phyloP scores from a whole-genome alignment of 495 filamentous ascomycete species.

The Talaromyces trachyspermus region DNA sequence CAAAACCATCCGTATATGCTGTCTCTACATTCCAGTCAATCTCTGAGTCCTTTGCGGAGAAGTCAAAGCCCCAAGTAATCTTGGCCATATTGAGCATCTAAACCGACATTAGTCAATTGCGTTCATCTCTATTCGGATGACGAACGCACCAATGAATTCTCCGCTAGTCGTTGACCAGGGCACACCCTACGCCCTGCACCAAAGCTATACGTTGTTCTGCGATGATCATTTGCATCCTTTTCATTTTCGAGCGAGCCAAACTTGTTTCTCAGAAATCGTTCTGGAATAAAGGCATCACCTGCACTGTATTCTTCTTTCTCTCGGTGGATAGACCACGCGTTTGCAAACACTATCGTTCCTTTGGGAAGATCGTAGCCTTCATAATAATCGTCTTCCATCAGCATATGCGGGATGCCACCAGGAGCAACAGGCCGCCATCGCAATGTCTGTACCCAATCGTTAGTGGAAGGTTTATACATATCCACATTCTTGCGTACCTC shows the following conservation, averaged over 20 bases:
- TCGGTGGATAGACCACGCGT: slow-evolving; percentile 36
- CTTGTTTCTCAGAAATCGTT: slow-evolving; percentile 22
- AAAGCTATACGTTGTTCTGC: slow-evolving; percentile 23
- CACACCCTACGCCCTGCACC: slow-evolving; percentile 54
- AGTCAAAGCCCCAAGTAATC: no score
- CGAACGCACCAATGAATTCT: slow-evolving; percentile 14
- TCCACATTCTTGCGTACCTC: slow-evolving; percentile 12
- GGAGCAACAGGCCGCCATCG: slow-evolving; percentile 31
- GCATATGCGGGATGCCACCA: slow-evolving; percentile 42
- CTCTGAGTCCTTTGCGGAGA: no score
- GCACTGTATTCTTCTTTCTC: slow-evolving; percentile 27
- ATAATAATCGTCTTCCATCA: slow-evolving; percentile 44
- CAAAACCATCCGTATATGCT: no score
- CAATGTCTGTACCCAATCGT: slow-evolving; percentile 15
- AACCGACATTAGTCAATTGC: not conserved
- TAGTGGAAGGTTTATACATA: not conserved
- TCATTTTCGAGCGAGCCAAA: not conserved
- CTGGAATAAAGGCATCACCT: slow-evolving; percentile 26
- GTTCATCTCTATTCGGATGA: not conserved
- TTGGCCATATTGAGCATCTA: not conserved
- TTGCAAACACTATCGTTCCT: slow-evolving; percentile 32
- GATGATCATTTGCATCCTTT: not conserved
- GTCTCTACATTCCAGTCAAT: no score
- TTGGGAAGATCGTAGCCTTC: slow-evolving; percentile 47
- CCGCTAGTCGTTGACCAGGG: slow-evolving; percentile 50